Evolutionary conservation across 805 yeast genomes (phyloP).

Genomic region (Kodamaea nitidulidarum): DNA sequence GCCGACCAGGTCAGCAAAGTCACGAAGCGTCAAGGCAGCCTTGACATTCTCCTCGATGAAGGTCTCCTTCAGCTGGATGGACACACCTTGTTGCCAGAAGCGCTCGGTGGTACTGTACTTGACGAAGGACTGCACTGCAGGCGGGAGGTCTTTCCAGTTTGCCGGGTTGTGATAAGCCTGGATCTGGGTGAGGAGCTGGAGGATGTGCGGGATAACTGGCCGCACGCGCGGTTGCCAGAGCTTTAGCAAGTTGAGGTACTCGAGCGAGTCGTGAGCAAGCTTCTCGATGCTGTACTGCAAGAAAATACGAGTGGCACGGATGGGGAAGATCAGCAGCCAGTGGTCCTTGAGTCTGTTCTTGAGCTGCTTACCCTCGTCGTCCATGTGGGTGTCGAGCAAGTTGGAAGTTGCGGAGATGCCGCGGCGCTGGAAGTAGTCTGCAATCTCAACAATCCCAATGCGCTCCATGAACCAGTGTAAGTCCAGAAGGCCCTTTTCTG

Average conservation of each 20-base stretch:
- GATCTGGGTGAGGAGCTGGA: conserved; percentile 82
- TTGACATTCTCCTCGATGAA: conserved; percentile 91
- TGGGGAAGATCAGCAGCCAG: conserved; percentile 94
- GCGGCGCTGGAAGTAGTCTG: conserved; percentile 80
- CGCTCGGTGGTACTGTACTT: conserved; percentile 84
- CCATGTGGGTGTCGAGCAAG: conserved; percentile 77
- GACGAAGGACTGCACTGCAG: conserved; percentile 90
- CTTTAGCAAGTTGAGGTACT: conserved; percentile 61
- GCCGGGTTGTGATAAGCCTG: conserved; percentile 92
- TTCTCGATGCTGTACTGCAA: conserved; percentile 95
- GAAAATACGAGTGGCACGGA: conserved; percentile 90
- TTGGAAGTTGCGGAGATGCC: conserved; percentile 76
- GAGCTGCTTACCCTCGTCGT: conserved; percentile 75
- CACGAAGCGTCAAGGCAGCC: conserved; percentile 90
- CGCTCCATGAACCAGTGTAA: conserved; percentile 98
- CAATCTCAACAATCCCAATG: conserved; percentile 89
- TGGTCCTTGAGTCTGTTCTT: conserved; percentile 79
- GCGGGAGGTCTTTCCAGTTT: conserved; percentile 85
- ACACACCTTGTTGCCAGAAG: conserved; percentile 98
- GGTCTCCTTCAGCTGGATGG: conserved; percentile 88
- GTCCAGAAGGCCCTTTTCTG: conserved; percentile 84
- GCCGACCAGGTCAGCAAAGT: conserved; percentile 97
- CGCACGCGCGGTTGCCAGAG: conserved; percentile 93
- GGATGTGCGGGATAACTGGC: conserved; percentile 86
- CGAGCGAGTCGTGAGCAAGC: conserved; percentile 72